Evolutionary conservation across 768 basidiomycete genomes (phyloP), one percentile per base, ranked within the genome.

Genomic region (Rhodosporidiobolus sp.): DNA sequence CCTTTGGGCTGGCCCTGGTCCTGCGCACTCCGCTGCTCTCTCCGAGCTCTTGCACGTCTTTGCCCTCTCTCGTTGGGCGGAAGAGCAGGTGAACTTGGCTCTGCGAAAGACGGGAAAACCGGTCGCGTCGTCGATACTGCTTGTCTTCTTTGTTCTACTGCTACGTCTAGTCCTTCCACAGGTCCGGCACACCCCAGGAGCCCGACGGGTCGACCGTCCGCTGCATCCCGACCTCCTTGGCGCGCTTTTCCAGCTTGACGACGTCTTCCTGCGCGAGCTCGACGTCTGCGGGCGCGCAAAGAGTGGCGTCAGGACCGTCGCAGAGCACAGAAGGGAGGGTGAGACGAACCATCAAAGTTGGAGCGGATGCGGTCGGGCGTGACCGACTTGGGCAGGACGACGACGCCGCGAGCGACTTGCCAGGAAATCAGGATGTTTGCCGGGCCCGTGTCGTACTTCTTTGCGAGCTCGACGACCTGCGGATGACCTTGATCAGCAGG

Each of bases 371-470:
- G 87, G 58, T 83, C 80, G 63, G 86, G 83, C 20, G 88, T 90
- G 53, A 92, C 90, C 8, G 88, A 89, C 83, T 92, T 92, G 34
- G 90, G 84, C 52, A 93, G 82, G 32, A 90, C 89, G 16, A 87
- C 87, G 81, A 87, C 88, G 19, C 91, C 92, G 48, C 90, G 85
- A 72, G 87, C 80, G 52, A 82, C 86, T 24, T 87, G 88, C 91
- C 91, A 94, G 1, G 90, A 89, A 71, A 95, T 82, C 62, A 94
- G 83, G 46, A 94, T 88, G 80, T 94, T 90, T 0, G 91, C 92
- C 4, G 90, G 83, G 1, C 88, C 88, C 9, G 87, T 88, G 46
- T 83, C 82, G 73, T 81, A 63, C 48, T 76, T 73, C 28, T 78
- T 64, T 10, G 80, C 80, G 62, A 81, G 73, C 58, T 72, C 72